These are phyloP conservation scores for Choiromyces venosus DNA, from an alignment of 495 filamentous ascomycete species.

Conservation along the genomic window DNA sequence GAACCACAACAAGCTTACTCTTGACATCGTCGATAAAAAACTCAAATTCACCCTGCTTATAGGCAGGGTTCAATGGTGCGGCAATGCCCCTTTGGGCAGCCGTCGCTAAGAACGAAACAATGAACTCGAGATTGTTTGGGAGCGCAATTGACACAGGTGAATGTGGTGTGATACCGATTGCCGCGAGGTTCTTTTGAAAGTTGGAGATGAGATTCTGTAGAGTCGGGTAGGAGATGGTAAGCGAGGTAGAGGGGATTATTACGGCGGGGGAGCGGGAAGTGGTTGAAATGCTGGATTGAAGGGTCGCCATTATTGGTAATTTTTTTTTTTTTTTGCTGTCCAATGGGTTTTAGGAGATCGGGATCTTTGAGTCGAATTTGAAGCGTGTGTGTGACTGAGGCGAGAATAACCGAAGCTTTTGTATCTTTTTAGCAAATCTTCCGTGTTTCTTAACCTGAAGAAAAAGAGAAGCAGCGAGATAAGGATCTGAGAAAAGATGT, in stretches of 20 bases:
- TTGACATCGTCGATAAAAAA: conserved; percentile 83
- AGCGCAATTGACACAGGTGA: conserved; percentile 70
- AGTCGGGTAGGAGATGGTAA: conserved; percentile 59
- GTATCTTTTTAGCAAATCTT: not conserved
- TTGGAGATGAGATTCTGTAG: conserved; percentile 56
- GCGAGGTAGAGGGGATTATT: conserved; percentile 59
- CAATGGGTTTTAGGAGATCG: not conserved
- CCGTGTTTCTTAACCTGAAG: not conserved
- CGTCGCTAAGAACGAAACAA: conserved; percentile 71
- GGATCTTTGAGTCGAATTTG: not conserved
- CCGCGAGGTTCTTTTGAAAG: conserved; percentile 68
- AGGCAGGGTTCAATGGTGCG: conserved; percentile 73
- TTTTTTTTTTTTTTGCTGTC: not conserved
- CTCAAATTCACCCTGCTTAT: conserved; percentile 82
- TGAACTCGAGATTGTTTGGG: conserved; percentile 74
- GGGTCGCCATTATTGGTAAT: conserved; percentile 46
- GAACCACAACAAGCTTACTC: conserved; percentile 67
- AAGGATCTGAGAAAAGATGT: not conserved
- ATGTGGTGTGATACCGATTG: conserved; percentile 58
- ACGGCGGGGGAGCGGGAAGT: conserved; percentile 52
- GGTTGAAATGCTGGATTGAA: conserved; percentile 47
- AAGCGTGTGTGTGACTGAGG: not conserved
- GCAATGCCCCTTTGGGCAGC: conserved; percentile 73
- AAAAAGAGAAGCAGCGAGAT: conserved; percentile 6
- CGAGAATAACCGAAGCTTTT: not conserved